Conservation (phyloP, 495 filamentous ascomycete species). For the Annulohypoxylon moriforme region DNA sequence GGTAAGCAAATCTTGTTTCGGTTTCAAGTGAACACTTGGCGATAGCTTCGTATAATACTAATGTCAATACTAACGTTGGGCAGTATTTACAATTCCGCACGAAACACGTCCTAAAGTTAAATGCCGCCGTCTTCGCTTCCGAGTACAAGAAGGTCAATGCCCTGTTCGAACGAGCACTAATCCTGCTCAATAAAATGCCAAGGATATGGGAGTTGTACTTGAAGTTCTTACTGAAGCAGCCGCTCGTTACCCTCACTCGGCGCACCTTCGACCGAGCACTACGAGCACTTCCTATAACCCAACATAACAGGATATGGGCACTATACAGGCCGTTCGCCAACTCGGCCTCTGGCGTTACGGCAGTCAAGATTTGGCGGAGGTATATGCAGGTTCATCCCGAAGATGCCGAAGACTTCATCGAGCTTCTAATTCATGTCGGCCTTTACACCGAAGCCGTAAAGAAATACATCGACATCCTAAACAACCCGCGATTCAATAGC, state of each 20-base stretch:
- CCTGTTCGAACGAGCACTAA: conserved; percentile 91
- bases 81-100: conserved; percentile 89
- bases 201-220: conserved; percentile 99
- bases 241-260: conserved; percentile 88
- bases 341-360: conserved; percentile 90
- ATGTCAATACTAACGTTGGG: conserved; percentile 35
- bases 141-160: conserved; percentile 96
- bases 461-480: conserved; percentile 92
- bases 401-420: conserved; percentile 93
- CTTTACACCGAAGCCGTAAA: conserved; percentile 93
- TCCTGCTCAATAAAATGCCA: conserved; percentile 99
- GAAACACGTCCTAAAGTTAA: conserved; percentile 84
- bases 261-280: conserved; percentile 94
- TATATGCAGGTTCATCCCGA: conserved; percentile 99
- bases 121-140: conserved; percentile 79
- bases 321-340: conserved; percentile 92
- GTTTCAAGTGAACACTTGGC: conserved; percentile 29
- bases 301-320: conserved; percentile 97
- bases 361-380: conserved; percentile 90
- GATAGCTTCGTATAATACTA: conserved; percentile 9
- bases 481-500: conserved; percentile 91
- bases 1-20: conserved; percentile 59
- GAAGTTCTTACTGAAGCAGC: conserved; percentile 88
- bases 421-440: conserved; percentile 82
- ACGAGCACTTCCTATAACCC: conserved; percentile 92